Evolutionary conservation across 805 yeast genomes (phyloP), one percentile per base, ranked within the genome.

Genomic region (Clavispora fructus): DNA sequence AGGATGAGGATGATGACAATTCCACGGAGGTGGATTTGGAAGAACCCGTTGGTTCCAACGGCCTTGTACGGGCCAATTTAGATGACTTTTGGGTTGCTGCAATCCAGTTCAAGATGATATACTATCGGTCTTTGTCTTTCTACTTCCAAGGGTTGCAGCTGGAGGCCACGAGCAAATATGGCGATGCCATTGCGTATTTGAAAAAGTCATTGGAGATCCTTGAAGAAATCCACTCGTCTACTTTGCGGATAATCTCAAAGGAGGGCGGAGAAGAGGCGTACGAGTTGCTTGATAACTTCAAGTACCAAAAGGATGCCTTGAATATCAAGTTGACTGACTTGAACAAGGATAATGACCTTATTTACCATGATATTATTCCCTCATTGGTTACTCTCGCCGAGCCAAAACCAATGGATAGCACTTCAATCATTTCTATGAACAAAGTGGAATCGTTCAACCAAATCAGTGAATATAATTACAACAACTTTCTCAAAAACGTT

Each of bases 311-410:
- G 44, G 75, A 71, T 50, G 69, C 70, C 0, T 57, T 65, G 43
- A 51, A 43, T 1, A 71, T 71, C 42, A 71, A 71, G 42, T 54
- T 71, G 41, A 52, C 52, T 10, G 75, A 70, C 26, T 53, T 87
- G 54, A 81, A 77, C 25, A 89, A 86, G 54, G 98, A 92, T 59
- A 92, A 92, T 58, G 97, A 92, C 60, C 84, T 81, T 56, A 87
- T 92, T 32, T 92, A 87, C 60, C 96, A 94, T 63, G 92, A 85
- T 17, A 57, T 73, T 1, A 69, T 91, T 12, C 96, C 97, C 0
- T 69, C 78, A 4, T 65, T 66, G 28, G 78, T 78, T 19, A 64
- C 83, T 0, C 65, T 89, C 41, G 78, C 87, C 7, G 85, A 80
- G 12, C 73, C 89, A 5, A 81, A 85, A 50, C 78, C 83, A 0